Conservation (phyloP, 805 yeast species). For the Saccharomycopsis javanensis region DNA sequence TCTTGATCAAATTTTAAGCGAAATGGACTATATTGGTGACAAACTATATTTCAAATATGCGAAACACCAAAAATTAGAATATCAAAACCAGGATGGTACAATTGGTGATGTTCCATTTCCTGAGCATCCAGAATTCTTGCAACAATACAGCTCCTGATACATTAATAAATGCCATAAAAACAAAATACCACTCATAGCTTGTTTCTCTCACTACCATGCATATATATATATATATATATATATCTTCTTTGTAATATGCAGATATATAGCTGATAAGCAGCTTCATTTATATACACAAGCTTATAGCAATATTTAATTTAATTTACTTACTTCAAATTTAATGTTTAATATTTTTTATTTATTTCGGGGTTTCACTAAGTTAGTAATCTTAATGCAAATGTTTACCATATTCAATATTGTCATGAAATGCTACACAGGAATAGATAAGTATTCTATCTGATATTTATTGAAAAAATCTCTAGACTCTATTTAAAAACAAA, state of each 20-base stretch:
- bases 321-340: neutral
- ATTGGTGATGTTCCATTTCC: neutral
- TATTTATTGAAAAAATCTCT: neutral
- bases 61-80: neutral
- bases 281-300: no score
- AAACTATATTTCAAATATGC: constrained; percentile 48
- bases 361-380: no score
- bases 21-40: constrained; percentile 72
- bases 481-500: constrained; percentile 53
- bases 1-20: constrained; percentile 66
- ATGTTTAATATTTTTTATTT: neutral
- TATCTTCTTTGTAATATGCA: no score
- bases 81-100: neutral
- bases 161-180: neutral
- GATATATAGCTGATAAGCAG: neutral
- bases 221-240: neutral
- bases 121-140: neutral
- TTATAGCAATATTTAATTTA: no score
- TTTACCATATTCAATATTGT: no score
- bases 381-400: no score
- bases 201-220: neutral
- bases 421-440: neutral
- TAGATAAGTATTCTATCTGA: no score
- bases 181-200: neutral
- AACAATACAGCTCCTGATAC: neutral